phyloP scores from a whole-genome alignment of 2,329 filamentous ascomycete genomes.

The Fusarium marasasianum region DNA sequence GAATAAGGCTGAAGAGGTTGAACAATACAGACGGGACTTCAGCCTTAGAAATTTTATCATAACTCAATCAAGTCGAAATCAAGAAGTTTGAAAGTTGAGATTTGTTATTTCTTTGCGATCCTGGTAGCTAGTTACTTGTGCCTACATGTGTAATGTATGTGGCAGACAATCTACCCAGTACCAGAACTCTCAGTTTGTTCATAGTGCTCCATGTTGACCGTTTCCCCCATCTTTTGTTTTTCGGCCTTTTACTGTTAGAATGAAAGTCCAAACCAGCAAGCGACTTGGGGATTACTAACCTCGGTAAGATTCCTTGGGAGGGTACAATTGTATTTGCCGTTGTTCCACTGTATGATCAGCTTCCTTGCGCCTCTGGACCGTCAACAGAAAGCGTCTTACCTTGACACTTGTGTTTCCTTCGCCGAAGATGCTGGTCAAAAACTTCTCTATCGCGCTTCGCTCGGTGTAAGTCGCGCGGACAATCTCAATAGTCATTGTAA shows the following conservation, averaged over 20 bases:
- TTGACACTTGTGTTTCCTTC: neutral
- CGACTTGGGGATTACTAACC: rapidly evolving
- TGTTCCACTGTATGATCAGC: neutral
- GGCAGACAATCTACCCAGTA: too few species aligned
- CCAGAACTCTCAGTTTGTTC: neutral
- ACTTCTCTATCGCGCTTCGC: neutral
- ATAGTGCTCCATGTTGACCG: neutral
- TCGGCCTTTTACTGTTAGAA: neutral
- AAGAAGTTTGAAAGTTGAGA: too few species aligned
- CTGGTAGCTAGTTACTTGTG: too few species aligned
- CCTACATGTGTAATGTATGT: too few species aligned
- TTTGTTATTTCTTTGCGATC: too few species aligned
- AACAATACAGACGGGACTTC: neutral
- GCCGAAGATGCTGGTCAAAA: neutral
- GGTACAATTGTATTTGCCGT: neutral
- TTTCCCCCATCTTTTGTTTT: neutral
- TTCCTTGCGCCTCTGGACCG: rapidly evolving
- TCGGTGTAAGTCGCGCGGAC: neutral
- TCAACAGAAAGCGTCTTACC: rapidly evolving
- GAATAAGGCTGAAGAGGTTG: neutral
- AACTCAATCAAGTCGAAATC: too few species aligned
- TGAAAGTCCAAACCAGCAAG: rapidly evolving
- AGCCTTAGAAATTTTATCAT: too few species aligned
- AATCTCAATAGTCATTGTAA: neutral
- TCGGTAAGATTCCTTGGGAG: neutral